phyloP scores from a whole-genome alignment of 1,284 basidiomycete genomes.

The Fistulinella cinereoalba region DNA sequence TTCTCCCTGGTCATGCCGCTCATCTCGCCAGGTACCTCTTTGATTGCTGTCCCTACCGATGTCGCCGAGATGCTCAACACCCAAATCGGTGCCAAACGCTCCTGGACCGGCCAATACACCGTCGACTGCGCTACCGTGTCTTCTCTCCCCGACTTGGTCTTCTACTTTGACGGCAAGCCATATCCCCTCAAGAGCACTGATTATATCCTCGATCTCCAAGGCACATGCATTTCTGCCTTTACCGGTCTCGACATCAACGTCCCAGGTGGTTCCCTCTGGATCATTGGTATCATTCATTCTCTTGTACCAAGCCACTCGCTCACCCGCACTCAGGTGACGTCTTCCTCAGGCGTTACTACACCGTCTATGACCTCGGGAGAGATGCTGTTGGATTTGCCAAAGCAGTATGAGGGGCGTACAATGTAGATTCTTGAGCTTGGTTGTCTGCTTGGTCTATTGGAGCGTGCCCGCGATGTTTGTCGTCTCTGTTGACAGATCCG shows the following conservation, averaged over 20 bases:
- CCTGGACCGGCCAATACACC: conserved; percentile 94
- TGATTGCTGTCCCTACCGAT: conserved; percentile 91
- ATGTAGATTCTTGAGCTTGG: not conserved
- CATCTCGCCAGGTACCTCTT: conserved; percentile 66
- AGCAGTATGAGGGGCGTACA: conserved; percentile 1
- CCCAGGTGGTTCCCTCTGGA: conserved; percentile 88
- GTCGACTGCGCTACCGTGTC: conserved; percentile 88
- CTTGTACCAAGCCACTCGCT: conserved; percentile 8
- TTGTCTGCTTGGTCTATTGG: conserved; percentile 15
- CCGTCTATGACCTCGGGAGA: conserved; percentile 87
- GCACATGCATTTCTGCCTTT: conserved; percentile 94
- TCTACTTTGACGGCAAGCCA: conserved; percentile 79
- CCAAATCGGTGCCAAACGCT: conserved; percentile 89
- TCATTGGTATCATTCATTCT: conserved; percentile 63
- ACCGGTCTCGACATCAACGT: conserved; percentile 90
- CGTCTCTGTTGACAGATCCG: too few relatives aligned
- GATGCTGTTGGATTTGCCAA: conserved; percentile 86
- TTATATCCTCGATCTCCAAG: conserved; percentile 86
- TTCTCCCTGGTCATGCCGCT: conserved; percentile 1
- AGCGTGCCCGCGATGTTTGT: too few relatives aligned
- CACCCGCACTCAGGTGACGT: conserved; percentile 58
- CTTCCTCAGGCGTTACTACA: conserved; percentile 89
- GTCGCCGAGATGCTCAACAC: conserved; percentile 98
- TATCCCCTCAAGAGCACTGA: conserved; percentile 84
- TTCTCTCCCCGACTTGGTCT: conserved; percentile 80